Conservation (phyloP, 179 eudicot genomes). For the Pouteria campechiana region DNA sequence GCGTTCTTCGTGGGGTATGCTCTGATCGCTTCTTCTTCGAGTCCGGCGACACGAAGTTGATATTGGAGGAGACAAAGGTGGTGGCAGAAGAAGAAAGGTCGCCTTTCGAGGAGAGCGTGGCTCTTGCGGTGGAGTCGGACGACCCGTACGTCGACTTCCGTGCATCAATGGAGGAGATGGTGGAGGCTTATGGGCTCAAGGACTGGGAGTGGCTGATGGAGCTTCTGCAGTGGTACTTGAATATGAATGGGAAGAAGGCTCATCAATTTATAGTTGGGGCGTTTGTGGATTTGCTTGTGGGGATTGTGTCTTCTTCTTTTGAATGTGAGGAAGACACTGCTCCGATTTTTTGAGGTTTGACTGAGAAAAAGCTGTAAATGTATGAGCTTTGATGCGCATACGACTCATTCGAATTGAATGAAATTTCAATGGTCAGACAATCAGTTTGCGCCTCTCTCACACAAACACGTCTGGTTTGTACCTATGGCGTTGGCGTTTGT, state of each 20-base stretch:
- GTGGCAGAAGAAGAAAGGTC: neutral
- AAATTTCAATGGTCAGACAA: too few species aligned
- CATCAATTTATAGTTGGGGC: slow-evolving; percentile 21
- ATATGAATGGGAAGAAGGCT: slow-evolving; percentile 11
- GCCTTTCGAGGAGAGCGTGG: slow-evolving; percentile 3
- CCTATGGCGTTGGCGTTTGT: too few species aligned
- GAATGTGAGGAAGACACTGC: too few species aligned
- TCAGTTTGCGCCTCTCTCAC: too few species aligned
- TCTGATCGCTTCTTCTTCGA: slow-evolving; percentile 32
- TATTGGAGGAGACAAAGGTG: slow-evolving; percentile 14
- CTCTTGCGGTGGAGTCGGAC: slow-evolving; percentile 12
- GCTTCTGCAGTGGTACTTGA: slow-evolving; percentile 20
- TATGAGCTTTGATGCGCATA: too few species aligned
- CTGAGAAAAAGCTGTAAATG: too few species aligned
- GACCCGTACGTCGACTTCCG: slow-evolving; percentile 19
- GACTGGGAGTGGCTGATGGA: slow-evolving; percentile 18
- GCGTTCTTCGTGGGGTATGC: slow-evolving; percentile 13
- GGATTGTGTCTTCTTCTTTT: slow-evolving; percentile 1
- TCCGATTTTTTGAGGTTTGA: too few species aligned
- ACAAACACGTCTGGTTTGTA: too few species aligned
- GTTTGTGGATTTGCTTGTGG: slow-evolving; percentile 17
- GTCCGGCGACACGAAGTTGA: slow-evolving; percentile 29
- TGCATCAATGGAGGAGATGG: slow-evolving; percentile 28
- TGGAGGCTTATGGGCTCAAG: slow-evolving; percentile 20
- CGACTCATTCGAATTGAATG: too few species aligned